phyloP scores from a whole-genome alignment of 164 flowering plant species.

The Vitis rotundifolia region DNA sequence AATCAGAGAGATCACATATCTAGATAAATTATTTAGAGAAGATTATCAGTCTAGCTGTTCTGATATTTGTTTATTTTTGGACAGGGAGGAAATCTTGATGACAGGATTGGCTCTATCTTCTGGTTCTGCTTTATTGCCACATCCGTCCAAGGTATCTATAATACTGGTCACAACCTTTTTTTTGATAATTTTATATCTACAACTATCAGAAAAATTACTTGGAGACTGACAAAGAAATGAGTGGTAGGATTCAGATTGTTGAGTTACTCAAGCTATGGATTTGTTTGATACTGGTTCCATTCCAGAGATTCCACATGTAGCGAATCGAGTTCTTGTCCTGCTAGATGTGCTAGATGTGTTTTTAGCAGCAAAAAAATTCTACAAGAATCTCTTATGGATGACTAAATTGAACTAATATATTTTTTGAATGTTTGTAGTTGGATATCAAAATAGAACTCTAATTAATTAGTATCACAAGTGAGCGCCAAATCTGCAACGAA shows the following conservation, averaged over 20 bases:
- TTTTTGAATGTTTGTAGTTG: too few relatives aligned
- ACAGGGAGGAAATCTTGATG: conserved; percentile 32
- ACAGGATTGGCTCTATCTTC: conserved; percentile 39
- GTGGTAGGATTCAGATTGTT: background rate
- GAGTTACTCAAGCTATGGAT: background rate
- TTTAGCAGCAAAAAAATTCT: background rate
- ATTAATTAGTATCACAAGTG: too few relatives aligned
- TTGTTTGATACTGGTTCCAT: background rate
- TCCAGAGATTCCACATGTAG: background rate
- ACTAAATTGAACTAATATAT: too few relatives aligned
- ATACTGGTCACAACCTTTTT: background rate
- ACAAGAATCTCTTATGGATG: too few relatives aligned
- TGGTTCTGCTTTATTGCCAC: conserved; percentile 52
- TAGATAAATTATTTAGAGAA: background rate
- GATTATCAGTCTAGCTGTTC: background rate
- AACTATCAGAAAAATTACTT: background rate
- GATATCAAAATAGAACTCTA: too few relatives aligned
- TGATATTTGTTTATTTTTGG: conserved; percentile 9
- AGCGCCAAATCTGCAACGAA: too few relatives aligned
- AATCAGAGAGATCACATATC: background rate
- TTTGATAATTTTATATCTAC: background rate
- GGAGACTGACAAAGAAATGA: background rate
- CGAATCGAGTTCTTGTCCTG: background rate
- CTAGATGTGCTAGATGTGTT: background rate
- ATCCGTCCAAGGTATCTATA: conserved; percentile 59